Evolutionary conservation across 176 grass and related monocot genomes (phyloP), one percentile per base, ranked within the genome.

Genomic region (Musa itinerans): DNA sequence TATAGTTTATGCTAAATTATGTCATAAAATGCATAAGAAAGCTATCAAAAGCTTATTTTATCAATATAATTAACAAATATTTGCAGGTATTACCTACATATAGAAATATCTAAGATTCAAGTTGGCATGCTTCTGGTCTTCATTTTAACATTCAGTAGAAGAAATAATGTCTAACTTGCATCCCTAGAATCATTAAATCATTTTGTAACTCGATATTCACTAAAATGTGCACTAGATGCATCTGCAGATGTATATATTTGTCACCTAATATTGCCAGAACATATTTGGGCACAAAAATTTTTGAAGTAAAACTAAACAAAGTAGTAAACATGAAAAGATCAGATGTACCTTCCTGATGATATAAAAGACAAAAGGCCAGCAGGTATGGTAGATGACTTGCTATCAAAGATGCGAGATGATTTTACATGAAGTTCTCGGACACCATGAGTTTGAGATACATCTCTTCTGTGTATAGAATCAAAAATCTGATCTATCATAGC

Each of bases 271-370:
- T 43, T 43, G 34, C 34, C 34, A n/a, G 9, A 78, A 20, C 64
- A 34, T n/a, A 19, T 73, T 52, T n/a, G 17, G 23, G 66, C 34
- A 10, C 6, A n/a, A 52, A 43, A 27, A 22, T 6, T 43, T 43
- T 43, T 43, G 34, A 43, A 10, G 66, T 9, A 24, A 63, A 77
- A 52, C 9, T 56, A 81, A 69, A 27, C n/a, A 80, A 34, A 53
- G 16, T 73, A 11, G 56, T 3, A 73, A 22, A 73, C 58, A 21
- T 26, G 48, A 19, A 19, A 64, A 14, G 63, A 52, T 49, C 10
- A 26, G 19, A 73, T 53, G 20, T 81, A 85, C 83, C 83, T 76
- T 81, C 78, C 83, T 55, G 78, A 81, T 71, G 78, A 76, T 70
- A 85, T 53, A 69, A 85, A 53, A 54, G 78, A 78, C 54, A 85